Evolutionary conservation across 352 stramenopile species (phyloP).

Genomic region (Heterotrichella gracilis): DNA sequence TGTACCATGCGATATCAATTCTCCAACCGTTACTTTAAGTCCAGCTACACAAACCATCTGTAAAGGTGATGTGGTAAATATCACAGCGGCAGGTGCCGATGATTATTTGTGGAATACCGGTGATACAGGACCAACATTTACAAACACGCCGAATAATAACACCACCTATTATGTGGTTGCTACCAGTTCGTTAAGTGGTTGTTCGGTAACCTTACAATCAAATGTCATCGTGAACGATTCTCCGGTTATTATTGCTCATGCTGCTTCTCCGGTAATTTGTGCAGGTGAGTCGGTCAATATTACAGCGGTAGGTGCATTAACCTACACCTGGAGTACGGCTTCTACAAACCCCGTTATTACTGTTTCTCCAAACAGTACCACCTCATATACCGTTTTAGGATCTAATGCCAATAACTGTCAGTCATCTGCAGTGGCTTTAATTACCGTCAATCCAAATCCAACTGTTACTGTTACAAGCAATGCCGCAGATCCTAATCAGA

Average conservation of each 20-base stretch:
- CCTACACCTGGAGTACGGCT: background rate
- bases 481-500: background rate
- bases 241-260: background rate
- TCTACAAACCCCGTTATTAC: background rate
- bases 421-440: background rate
- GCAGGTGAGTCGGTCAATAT: background rate
- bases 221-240: background rate
- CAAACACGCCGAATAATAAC: background rate
- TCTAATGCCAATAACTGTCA: background rate
- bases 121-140: background rate
- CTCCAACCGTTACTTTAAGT: background rate
- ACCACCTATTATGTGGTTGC: background rate
- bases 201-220: background rate
- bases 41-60: background rate
- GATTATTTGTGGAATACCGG: background rate
- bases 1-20: background rate
- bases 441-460: background rate
- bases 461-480: background rate
- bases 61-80: background rate
- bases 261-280: background rate
- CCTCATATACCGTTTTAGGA: background rate
- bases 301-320: background rate
- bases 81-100: background rate
- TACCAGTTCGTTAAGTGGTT: background rate
- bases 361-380: background rate